A percentile compares a stretch with the other conserved stretches of the same genome.
phyloP scores from a whole-genome alignment of 371 early-diverging fungal species.

The Lichtheimia ramosa region DNA sequence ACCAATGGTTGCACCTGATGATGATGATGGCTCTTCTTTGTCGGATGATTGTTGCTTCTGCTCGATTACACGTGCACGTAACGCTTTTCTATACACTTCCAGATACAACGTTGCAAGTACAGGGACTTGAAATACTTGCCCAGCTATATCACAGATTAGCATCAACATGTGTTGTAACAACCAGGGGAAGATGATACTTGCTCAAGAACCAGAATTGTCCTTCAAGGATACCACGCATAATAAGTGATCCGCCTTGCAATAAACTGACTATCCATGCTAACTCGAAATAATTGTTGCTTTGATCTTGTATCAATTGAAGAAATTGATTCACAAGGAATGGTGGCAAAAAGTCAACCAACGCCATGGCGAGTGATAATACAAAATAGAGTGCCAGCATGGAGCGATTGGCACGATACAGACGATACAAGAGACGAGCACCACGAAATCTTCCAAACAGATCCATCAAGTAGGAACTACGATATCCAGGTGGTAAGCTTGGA shows the following conservation, averaged over 20 bases:
- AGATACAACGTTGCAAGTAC: slow-evolving; percentile 49
- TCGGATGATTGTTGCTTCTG: slow-evolving; percentile 10
- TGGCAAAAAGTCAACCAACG: slow-evolving; percentile 30
- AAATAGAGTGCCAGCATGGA: slow-evolving; percentile 20
- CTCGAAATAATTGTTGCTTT: slow-evolving; percentile 16
- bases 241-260: slow-evolving; percentile 36
- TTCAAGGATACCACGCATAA: slow-evolving; percentile 24
- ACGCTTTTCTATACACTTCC: slow-evolving; percentile 58
- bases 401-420: slow-evolving; percentile 25
- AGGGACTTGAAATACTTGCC: slow-evolving; percentile 37
- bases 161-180: no score
- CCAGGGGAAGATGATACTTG: slow-evolving; percentile 1
- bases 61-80: slow-evolving; percentile 45
- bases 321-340: slow-evolving; percentile 42
- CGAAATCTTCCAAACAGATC: slow-evolving; percentile 25
- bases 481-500: slow-evolving; percentile 26
- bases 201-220: neutral
- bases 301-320: slow-evolving; percentile 26
- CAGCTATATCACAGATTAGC: slow-evolving; percentile 11
- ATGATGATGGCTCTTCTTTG: slow-evolving; percentile 13
- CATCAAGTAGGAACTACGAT: slow-evolving; percentile 30
- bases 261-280: slow-evolving; percentile 39
- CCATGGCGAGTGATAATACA: slow-evolving; percentile 19
- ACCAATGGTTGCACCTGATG: slow-evolving; percentile 26
- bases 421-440: slow-evolving; percentile 18